Evolutionary conservation across 2,329 filamentous ascomycete species (phyloP).

Genomic region (Pseudogymnoascus sp.): DNA sequence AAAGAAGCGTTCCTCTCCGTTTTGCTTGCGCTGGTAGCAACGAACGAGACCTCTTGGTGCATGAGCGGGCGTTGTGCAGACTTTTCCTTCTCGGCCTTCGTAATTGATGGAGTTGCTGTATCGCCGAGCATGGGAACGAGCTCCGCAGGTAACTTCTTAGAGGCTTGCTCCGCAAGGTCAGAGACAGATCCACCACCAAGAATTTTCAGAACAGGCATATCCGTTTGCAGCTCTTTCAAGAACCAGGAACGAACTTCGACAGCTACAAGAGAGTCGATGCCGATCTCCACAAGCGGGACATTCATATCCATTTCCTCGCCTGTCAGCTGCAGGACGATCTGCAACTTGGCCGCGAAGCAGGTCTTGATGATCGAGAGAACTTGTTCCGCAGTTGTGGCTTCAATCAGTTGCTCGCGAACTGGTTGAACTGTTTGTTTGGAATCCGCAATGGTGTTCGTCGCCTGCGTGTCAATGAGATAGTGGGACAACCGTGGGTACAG

Average conservation of each 20-base stretch:
- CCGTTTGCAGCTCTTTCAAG: neutral
- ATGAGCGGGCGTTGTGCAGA: neutral
- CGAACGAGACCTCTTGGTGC: conserved; percentile 8
- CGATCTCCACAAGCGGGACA: conserved; percentile 10
- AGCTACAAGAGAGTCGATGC: conserved; percentile 19
- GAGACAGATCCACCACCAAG: conserved; percentile 15
- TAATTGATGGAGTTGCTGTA: neutral
- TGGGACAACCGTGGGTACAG: conserved; percentile 24
- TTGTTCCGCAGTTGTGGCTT: neutral
- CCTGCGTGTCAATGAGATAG: conserved; percentile 13
- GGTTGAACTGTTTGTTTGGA: conserved; percentile 7
- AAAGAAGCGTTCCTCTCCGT: neutral
- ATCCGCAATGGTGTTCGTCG: conserved; percentile 3
- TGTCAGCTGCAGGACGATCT: neutral
- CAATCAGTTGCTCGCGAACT: neutral
- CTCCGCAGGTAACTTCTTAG: neutral
- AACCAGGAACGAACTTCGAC: conserved; percentile 19
- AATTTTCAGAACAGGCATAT: conserved; percentile 20
- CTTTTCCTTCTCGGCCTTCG: neutral
- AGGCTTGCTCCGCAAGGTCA: conserved; percentile 15
- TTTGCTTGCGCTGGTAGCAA: conserved; percentile 10
- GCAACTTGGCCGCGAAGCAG: neutral
- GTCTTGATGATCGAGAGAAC: neutral
- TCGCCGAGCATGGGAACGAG: conserved; percentile 5
- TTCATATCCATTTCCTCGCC: neutral